These are phyloP conservation scores for Phaseolus lunatus DNA, from an alignment of 306 rosid genomes.

Conservation along the genomic window DNA sequence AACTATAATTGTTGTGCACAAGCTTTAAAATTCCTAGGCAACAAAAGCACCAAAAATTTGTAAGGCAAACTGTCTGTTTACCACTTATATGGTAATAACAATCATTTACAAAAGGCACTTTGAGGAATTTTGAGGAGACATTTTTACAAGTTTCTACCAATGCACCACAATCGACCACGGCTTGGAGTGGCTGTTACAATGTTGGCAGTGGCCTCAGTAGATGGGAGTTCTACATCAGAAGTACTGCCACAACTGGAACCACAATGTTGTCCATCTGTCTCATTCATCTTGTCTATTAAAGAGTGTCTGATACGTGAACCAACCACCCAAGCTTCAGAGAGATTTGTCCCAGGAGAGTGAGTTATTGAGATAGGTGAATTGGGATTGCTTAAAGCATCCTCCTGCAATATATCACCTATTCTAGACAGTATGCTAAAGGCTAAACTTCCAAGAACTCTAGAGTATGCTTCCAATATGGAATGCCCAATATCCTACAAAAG, in stretches of 20 bases:
- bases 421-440: slow-evolving; percentile 82
- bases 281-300: slow-evolving; percentile 51
- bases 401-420: slow-evolving; percentile 74
- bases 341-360: slow-evolving; percentile 52
- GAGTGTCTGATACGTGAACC: slow-evolving; percentile 52
- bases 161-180: slow-evolving; percentile 65
- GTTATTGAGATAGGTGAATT: slow-evolving; percentile 50
- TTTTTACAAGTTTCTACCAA: slow-evolving; percentile 63
- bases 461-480: slow-evolving; percentile 80
- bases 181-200: slow-evolving; percentile 61
- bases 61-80: slow-evolving; percentile 43
- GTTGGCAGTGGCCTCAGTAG: slow-evolving; percentile 48
- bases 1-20: slow-evolving; percentile 3
- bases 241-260: slow-evolving; percentile 51
- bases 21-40: slow-evolving; percentile 14
- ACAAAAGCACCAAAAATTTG: slow-evolving; percentile 22
- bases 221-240: slow-evolving; percentile 49
- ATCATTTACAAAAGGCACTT: slow-evolving; percentile 46
- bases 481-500: slow-evolving; percentile 75
- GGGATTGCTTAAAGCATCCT: slow-evolving; percentile 70
- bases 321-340: slow-evolving; percentile 48
- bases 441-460: slow-evolving; percentile 79
- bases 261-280: slow-evolving; percentile 32
- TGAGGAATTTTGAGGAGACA: slow-evolving; percentile 60
- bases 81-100: background rate